These are phyloP conservation scores for Polygonum aviculare DNA, from an alignment of 148 eudicot genomes.

Conservation along the genomic window DNA sequence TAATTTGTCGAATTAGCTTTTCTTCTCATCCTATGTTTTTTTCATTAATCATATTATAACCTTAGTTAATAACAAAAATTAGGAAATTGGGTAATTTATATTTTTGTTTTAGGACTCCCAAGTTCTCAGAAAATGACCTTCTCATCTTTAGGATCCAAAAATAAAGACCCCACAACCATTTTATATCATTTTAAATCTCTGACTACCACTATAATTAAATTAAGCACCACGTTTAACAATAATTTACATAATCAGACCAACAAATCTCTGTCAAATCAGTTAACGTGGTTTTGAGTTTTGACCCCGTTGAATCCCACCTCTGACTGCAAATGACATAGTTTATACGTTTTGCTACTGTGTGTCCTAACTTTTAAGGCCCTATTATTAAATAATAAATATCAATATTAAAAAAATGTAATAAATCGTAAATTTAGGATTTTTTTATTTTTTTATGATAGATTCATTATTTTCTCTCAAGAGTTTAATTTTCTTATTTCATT, in stretches of 20 bases:
- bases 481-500: no score
- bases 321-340: not conserved
- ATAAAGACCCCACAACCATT: not conserved
- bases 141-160: not conserved
- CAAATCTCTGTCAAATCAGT: constrained; percentile 5
- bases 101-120: not conserved
- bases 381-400: no score
- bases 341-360: no score
- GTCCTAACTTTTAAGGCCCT: no score
- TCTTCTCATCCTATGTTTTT: not conserved
- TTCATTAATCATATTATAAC: not conserved
- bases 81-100: not conserved
- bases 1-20: not conserved
- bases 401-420: no score
- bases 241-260: not conserved
- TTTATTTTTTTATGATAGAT: no score
- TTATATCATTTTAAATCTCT: not conserved
- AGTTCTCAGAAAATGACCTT: constrained; percentile 4
- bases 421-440: no score
- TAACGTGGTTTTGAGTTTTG: not conserved
- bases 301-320: not conserved
- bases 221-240: not conserved
- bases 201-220: not conserved
- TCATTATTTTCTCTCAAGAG: no score
- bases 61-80: not conserved